phyloP scores from a whole-genome alignment of 208 protist genomes.

The Leishmania turanica region DNA sequence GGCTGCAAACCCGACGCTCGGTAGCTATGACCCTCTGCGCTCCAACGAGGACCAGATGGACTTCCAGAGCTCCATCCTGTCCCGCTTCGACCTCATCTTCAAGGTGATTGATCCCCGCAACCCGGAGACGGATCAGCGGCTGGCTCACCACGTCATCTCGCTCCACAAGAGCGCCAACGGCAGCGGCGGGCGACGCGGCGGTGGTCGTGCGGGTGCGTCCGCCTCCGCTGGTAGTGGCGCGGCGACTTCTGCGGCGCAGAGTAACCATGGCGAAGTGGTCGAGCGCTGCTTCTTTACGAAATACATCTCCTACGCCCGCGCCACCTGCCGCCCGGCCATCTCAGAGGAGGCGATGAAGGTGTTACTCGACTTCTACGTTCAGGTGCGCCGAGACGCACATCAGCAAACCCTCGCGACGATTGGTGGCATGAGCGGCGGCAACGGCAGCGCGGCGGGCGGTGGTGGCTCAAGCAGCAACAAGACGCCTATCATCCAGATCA shows the following conservation, averaged over 20 bases:
- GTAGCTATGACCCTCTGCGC: slow-evolving; percentile 92
- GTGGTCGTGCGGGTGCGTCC: slow-evolving; percentile 2
- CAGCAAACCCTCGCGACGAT: slow-evolving; percentile 73
- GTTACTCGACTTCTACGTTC: slow-evolving; percentile 97
- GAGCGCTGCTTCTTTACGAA: slow-evolving; percentile 93
- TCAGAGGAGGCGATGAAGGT: slow-evolving; percentile 91
- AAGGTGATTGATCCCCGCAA: slow-evolving; percentile 98
- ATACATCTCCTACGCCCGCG: slow-evolving; percentile 95
- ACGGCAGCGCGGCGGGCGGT: slow-evolving; percentile 3
- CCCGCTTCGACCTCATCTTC: slow-evolving; percentile 99
- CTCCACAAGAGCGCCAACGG: slow-evolving; percentile 94
- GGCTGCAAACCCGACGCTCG: slow-evolving; percentile 99
- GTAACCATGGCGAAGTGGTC: slow-evolving; percentile 31
- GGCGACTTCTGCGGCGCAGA: slow-evolving; percentile 2
- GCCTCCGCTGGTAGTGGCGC: slow-evolving; percentile 66
- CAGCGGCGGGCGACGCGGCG: slow-evolving; percentile 19
- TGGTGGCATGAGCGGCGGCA: slow-evolving; percentile 14
- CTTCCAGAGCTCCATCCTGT: slow-evolving; percentile 99
- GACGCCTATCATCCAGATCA: slow-evolving; percentile 94
- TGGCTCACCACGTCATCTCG: slow-evolving; percentile 96
- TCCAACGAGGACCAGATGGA: slow-evolving; percentile 94
- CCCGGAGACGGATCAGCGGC: slow-evolving; percentile 90
- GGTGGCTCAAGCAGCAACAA: slow-evolving; percentile 33
- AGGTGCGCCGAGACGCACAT: slow-evolving; percentile 87
- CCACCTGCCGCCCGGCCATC: slow-evolving; percentile 91